Evolutionary conservation across 2,329 filamentous ascomycete genomes (phyloP).

Genomic region (Epichloe sibirici): DNA sequence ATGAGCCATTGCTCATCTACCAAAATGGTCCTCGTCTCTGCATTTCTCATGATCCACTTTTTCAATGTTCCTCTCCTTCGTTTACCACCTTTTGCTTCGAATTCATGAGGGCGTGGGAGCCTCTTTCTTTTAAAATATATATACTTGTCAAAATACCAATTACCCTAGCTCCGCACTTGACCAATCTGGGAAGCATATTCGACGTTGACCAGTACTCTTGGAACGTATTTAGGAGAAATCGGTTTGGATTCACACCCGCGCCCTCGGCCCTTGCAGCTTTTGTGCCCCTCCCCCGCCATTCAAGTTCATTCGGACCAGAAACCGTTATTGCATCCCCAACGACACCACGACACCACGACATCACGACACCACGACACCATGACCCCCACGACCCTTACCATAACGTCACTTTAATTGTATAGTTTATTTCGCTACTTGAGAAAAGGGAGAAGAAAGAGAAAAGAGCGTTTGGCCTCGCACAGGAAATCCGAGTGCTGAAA

Average conservation of each 20-base stretch:
- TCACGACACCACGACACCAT: no score
- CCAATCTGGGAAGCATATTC: background rate
- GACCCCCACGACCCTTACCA: background rate
- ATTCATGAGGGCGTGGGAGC: no score
- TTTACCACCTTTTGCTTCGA: no score
- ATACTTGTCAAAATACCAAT: background rate
- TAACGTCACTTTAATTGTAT: background rate
- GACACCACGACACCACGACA: background rate
- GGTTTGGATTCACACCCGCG: background rate
- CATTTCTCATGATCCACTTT: no score
- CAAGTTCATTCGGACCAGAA: background rate
- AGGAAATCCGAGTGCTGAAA: background rate
- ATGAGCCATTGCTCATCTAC: no score
- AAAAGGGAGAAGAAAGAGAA: background rate
- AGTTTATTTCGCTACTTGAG: background rate
- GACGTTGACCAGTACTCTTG: background rate
- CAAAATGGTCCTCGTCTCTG: background rate
- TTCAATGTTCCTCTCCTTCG: no score
- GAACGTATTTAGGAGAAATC: background rate
- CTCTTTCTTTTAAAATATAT: no score
- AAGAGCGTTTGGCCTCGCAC: background rate
- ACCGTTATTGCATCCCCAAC: background rate
- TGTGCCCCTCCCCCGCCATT: conserved; percentile 7
- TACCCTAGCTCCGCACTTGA: background rate
- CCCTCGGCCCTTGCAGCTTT: background rate